Base-by-base conservation (phyloP, 2,329 filamentous ascomycete genomes). In the Phoma herbarum region DNA sequence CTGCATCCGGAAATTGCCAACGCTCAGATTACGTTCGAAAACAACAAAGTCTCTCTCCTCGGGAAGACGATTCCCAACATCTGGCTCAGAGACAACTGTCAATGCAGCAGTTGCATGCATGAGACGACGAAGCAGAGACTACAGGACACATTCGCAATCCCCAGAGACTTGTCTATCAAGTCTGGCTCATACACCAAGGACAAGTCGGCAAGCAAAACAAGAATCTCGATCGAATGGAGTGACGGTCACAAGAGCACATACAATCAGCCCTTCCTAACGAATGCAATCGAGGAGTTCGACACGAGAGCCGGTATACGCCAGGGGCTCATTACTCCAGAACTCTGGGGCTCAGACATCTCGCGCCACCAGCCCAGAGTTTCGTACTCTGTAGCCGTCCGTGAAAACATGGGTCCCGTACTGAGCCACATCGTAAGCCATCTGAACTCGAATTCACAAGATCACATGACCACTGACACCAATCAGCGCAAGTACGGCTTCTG, bases 401-500 rank as follows among this genome's bases (percentile, higher is more conserved):
- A 90, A 84, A 20, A 16, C 31, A 42, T 42, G 25, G 44, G 49
- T 14, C 12, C 84, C 84, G 80, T 95, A 26, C 83, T 84, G 25
- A 22, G 82, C 85, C 33, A 90, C 4, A 23, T 96, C 66, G 88
- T 88, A 75, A 68, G 81, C 59, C 26, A 47, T 1, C n/a, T 22
- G 22, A 2, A 14, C 7, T 10, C n/a, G 16, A 16, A 37, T 18
- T 14, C 14, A 4, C 12, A 23, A 28, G 3, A 14, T 10, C 25
- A 9, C 11, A 22, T 18, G 2, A 11, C 23, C 20, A 25, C 25
- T 59, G 25, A 57, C 39, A 29, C 18, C 14, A 14, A 3, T 7
- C 61, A 93, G 90, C 85, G 85, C 59, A 75, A 79, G 60, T 86
- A 85, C 62, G 93, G 94, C 3, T 92, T 96, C 73, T 91, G 85